A percentile compares a stretch with the other conserved stretches of the same genome.
These are phyloP conservation scores for Fraxinus dipetala DNA, from an alignment of 305 asterid species.

Conservation along the genomic window DNA sequence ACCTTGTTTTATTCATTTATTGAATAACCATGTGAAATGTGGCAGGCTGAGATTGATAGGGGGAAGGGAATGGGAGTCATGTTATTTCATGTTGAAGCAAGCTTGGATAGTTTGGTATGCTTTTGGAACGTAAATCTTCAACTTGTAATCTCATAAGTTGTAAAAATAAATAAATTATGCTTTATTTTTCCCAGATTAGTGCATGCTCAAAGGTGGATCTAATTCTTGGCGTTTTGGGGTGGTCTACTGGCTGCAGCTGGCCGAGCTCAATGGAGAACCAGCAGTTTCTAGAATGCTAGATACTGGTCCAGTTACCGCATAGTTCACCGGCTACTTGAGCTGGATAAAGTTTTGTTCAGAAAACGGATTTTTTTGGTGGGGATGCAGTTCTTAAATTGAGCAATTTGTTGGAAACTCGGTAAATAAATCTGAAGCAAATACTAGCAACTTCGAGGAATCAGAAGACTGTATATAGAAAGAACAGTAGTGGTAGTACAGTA, in stretches of 20 bases:
- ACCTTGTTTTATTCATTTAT: neutral
- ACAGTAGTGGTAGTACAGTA: constrained; percentile 33
- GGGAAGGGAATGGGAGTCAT: constrained; percentile 74
- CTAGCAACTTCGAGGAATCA: constrained; percentile 27
- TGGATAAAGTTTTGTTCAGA: constrained; percentile 49
- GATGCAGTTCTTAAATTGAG: neutral
- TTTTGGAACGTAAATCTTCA: constrained; percentile 1
- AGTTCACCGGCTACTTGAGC: constrained; percentile 34
- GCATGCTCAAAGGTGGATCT: constrained; percentile 74
- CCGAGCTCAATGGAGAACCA: constrained; percentile 52
- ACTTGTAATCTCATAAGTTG: neutral
- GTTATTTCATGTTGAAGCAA: constrained; percentile 79
- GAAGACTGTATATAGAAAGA: constrained; percentile 56
- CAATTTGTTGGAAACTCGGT: constrained; percentile 28
- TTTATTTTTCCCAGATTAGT: constrained; percentile 39
- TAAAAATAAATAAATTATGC: neutral
- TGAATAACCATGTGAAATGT: neutral
- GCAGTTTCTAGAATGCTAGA: constrained; percentile 61
- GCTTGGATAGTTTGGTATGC: constrained; percentile 71
- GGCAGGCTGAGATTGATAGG: constrained; percentile 80
- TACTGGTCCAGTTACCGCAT: constrained; percentile 22
- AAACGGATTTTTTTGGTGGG: constrained; percentile 20
- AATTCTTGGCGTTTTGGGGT: constrained; percentile 78
- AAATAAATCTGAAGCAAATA: constrained; percentile 31
- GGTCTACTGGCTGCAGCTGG: constrained; percentile 98